These are phyloP conservation scores for Crithidia mellificae DNA, from an alignment of 208 protist genomes.

Conservation along the genomic window DNA sequence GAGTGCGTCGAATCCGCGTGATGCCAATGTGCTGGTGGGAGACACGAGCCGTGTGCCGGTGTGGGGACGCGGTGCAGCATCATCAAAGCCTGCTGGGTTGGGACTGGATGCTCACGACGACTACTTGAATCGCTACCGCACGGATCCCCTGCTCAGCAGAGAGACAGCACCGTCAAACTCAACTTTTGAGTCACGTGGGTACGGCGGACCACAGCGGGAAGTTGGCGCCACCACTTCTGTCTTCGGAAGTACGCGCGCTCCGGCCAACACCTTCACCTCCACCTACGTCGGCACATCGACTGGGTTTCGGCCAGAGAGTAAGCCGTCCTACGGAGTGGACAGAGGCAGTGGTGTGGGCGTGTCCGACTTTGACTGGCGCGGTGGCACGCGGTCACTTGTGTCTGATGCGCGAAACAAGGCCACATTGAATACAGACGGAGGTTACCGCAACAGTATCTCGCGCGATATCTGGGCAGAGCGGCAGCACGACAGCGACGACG, in stretches of 20 bases:
- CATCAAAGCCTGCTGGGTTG: neutral
- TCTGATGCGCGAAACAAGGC: neutral
- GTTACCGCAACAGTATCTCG: neutral
- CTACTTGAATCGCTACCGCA: constrained; percentile 5
- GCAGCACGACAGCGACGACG: neutral
- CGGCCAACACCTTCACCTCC: constrained; percentile 13
- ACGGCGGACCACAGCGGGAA: neutral
- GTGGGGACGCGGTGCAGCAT: neutral
- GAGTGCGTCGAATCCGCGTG: constrained; percentile 18
- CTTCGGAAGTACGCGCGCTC: neutral
- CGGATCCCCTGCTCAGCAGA: neutral
- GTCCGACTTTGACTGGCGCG: constrained; percentile 12
- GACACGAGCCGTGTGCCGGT: constrained; percentile 14
- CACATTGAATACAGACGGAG: too few species aligned
- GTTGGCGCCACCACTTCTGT: too few species aligned
- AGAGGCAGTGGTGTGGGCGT: constrained; percentile 3
- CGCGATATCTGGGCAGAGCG: neutral
- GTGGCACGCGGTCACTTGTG: neutral
- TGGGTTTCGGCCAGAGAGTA: neutral
- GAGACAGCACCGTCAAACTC: too few species aligned
- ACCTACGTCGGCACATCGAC: constrained; percentile 17
- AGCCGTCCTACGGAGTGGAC: neutral
- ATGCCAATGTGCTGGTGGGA: constrained; percentile 17
- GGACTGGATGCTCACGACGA: neutral
- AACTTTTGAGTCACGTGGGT: neutral